phyloP scores from a whole-genome alignment of 352 stramenopile species.

The Phytopythium sindhum region DNA sequence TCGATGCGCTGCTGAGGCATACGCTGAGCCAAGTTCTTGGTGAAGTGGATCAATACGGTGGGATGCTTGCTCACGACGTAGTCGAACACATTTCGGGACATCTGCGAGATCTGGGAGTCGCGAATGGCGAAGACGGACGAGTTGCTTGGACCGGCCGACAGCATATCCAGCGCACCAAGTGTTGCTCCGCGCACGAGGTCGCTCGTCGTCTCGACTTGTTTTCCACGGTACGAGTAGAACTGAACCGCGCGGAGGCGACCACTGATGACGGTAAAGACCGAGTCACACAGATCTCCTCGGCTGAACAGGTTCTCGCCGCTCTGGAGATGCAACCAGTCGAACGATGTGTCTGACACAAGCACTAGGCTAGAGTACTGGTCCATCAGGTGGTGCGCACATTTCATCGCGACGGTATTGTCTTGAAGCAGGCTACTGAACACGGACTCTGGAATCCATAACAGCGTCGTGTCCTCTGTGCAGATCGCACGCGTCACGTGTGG shows the following conservation, averaged over 20 bases:
- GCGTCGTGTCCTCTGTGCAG: slow-evolving; percentile 36
- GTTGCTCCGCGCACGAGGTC: slow-evolving; percentile 80
- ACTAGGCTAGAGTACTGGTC: slow-evolving; percentile 72
- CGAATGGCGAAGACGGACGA: slow-evolving; percentile 84
- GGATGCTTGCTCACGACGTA: slow-evolving; percentile 71
- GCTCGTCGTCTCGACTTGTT: slow-evolving; percentile 69
- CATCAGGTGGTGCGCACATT: slow-evolving; percentile 59
- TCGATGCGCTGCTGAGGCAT: slow-evolving; percentile 47
- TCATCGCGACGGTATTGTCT: slow-evolving; percentile 40
- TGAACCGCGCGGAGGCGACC: slow-evolving; percentile 75
- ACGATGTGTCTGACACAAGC: slow-evolving; percentile 70
- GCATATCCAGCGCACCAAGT: slow-evolving; percentile 80
- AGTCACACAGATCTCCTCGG: slow-evolving; percentile 71
- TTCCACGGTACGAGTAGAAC: slow-evolving; percentile 50
- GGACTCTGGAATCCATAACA: slow-evolving; percentile 57
- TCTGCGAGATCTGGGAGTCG: slow-evolving; percentile 85
- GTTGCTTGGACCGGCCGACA: slow-evolving; percentile 64
- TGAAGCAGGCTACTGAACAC: slow-evolving; percentile 60
- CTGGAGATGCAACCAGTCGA: slow-evolving; percentile 83
- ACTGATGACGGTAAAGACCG: slow-evolving; percentile 80
- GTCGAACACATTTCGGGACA: slow-evolving; percentile 84
- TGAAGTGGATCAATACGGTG: slow-evolving; percentile 77
- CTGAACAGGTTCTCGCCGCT: slow-evolving; percentile 79
- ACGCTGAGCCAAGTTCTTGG: slow-evolving; percentile 62
- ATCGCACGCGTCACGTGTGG: slow-evolving; percentile 35